These are phyloP conservation scores for Wickerhamomyces strasburgensis DNA, from an alignment of 805 yeast species.

Conservation along the genomic window DNA sequence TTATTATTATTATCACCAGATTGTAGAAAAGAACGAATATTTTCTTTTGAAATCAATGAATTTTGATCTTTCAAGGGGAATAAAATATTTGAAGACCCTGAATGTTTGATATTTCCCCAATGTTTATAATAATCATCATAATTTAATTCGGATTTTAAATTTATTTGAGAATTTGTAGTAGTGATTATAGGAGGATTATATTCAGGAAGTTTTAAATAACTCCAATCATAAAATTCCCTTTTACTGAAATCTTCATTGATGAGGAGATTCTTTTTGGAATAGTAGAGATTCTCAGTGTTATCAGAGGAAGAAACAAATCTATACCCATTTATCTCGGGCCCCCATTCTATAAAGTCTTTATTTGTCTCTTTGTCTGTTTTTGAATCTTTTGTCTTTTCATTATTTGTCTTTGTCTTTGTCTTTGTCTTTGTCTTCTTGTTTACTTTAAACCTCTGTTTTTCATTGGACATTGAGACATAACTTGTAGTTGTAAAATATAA, in stretches of 20 bases:
- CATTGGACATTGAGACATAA: too few species aligned
- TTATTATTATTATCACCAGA: slow-evolving; percentile 4
- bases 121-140: slow-evolving; percentile 22
- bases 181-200: slow-evolving; percentile 3
- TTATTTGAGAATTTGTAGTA: too few species aligned
- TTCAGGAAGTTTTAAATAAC: slow-evolving; percentile 18
- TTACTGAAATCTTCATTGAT: slow-evolving; percentile 2
- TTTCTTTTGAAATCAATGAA: slow-evolving; percentile 21
- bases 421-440: too few species aligned
- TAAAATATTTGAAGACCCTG: slow-evolving; percentile 16
- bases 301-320: slow-evolving; percentile 15
- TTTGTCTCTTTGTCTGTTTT: background rate
- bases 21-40: slow-evolving; percentile 18
- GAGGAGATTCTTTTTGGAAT: slow-evolving; percentile 9
- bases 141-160: too few species aligned
- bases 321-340: slow-evolving; percentile 26
- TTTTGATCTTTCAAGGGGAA: slow-evolving; percentile 30
- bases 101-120: slow-evolving; percentile 23
- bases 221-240: slow-evolving; percentile 15
- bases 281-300: slow-evolving; percentile 2
- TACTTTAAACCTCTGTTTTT: too few species aligned
- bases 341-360: slow-evolving; percentile 20
- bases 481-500: too few species aligned
- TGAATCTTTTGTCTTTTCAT: too few species aligned
- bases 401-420: too few species aligned